Percentiles rank a stretch among this genome's conserved stretches.
phyloP scores from a whole-genome alignment of 2,329 filamentous ascomycete species.

The Pseudogymnoascus sp. region DNA sequence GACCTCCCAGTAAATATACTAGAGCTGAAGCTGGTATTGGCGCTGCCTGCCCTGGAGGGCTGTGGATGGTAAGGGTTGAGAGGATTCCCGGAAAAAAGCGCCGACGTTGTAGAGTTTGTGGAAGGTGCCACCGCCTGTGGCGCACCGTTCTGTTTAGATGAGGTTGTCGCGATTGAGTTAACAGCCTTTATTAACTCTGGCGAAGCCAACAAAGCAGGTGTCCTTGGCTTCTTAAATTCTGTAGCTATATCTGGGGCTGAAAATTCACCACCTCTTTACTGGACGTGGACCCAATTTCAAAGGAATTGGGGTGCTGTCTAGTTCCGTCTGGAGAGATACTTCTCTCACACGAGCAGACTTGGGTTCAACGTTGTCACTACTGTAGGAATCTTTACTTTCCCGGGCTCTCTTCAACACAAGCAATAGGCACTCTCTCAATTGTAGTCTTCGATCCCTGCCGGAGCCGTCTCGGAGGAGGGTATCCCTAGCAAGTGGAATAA shows the following conservation, averaged over 20 bases:
- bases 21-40: conserved; percentile 19
- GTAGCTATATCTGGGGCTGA: background rate
- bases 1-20: conserved; percentile 17
- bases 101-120: conserved; percentile 8
- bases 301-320: background rate
- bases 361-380: background rate
- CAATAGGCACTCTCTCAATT: conserved; percentile 3
- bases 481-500: conserved; percentile 10
- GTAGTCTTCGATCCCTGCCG: background rate
- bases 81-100: background rate
- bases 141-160: background rate
- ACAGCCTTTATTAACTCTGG: background rate
- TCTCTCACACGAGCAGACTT: background rate
- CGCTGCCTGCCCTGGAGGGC: conserved; percentile 5
- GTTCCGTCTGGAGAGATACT: background rate
- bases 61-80: background rate
- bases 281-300: background rate
- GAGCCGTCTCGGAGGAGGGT: background rate
- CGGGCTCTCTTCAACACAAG: background rate
- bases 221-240: conserved; percentile 4
- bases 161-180: background rate
- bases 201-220: background rate
- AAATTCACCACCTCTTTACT: conserved; percentile 3
- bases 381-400: background rate
- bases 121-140: background rate